Evolutionary conservation across 2,329 filamentous ascomycete species (phyloP).

Genomic region (Westerdykella ornata): DNA sequence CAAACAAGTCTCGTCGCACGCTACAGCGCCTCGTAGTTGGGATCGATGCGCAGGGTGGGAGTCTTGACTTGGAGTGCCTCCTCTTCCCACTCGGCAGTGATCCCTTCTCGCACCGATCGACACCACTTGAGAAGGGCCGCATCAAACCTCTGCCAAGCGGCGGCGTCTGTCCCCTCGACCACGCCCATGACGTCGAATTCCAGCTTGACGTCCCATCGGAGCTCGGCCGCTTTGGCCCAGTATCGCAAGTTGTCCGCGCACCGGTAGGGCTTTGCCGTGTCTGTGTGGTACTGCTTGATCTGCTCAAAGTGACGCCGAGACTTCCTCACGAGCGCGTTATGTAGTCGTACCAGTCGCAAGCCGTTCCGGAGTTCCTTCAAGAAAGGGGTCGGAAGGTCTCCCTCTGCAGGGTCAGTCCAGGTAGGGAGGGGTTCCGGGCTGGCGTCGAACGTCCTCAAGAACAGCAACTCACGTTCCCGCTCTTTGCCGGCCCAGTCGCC

Average conservation of each 20-base stretch:
- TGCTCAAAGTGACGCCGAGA: slow-evolving; percentile 82
- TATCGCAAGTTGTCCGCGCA: slow-evolving; percentile 88
- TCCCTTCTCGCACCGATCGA: slow-evolving; percentile 71
- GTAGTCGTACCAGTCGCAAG: slow-evolving; percentile 72
- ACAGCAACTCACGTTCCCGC: slow-evolving; percentile 71
- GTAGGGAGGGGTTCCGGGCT: slow-evolving; percentile 55
- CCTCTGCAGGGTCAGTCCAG: slow-evolving; percentile 56
- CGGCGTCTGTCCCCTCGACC: slow-evolving; percentile 64
- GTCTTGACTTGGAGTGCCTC: slow-evolving; percentile 33
- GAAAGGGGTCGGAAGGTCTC: slow-evolving; percentile 62
- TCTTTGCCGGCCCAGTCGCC: slow-evolving; percentile 68
- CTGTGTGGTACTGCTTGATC: slow-evolving; percentile 83
- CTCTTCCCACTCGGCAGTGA: slow-evolving; percentile 62
- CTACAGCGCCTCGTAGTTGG: slow-evolving; percentile 27
- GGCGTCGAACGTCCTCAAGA: slow-evolving; percentile 68
- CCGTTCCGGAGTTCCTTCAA: slow-evolving; percentile 70
- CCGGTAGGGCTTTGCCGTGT: slow-evolving; percentile 90
- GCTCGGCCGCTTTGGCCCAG: slow-evolving; percentile 92
- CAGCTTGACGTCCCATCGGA: slow-evolving; percentile 83
- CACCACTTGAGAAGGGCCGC: slow-evolving; percentile 78
- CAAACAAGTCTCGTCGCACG: background rate
- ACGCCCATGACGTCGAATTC: slow-evolving; percentile 80
- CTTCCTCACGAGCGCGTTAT: slow-evolving; percentile 81
- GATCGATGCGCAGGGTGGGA: slow-evolving; percentile 36
- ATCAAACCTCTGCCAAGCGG: slow-evolving; percentile 77